Conservation (phyloP, 129 eudicot genomes). For the Ambrosia trifida region DNA sequence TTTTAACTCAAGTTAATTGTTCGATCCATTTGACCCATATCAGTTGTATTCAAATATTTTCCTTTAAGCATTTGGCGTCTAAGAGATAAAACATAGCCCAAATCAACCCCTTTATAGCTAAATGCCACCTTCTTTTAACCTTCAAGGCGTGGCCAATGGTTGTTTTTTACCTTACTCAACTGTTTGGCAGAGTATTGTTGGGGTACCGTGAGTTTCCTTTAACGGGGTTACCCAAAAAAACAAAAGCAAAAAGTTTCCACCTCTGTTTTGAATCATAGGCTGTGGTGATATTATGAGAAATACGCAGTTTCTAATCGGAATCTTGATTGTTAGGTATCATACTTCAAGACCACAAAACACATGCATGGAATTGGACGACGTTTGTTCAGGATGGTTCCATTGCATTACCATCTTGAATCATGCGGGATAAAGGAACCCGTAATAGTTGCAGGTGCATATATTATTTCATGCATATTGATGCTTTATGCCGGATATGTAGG, state of each 20-base stretch:
- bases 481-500: constrained; percentile 74
- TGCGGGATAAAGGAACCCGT: constrained; percentile 76
- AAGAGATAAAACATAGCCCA: background rate
- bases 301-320: constrained; percentile 2
- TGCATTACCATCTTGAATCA: constrained; percentile 69
- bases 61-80: background rate
- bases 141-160: too few species aligned
- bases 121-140: background rate
- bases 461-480: constrained; percentile 53
- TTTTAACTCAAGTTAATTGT: background rate
- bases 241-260: background rate
- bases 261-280: background rate
- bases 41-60: background rate
- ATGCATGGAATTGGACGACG: constrained; percentile 49
- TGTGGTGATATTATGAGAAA: background rate
- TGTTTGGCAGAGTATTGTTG: too few species aligned
- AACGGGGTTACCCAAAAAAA: too few species aligned
- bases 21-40: background rate
- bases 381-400: constrained; percentile 53
- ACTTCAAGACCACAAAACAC: constrained; percentile 46
- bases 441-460: constrained; percentile 70
- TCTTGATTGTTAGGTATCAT: constrained; percentile 48
- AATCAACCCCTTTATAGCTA: background rate
- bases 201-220: too few species aligned
- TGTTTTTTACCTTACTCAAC: too few species aligned